Percentiles rank a stretch among this genome's conserved stretches.
Conservation (phyloP, 2,329 filamentous ascomycete genomes). For the Tolypocladium tundrense region DNA sequence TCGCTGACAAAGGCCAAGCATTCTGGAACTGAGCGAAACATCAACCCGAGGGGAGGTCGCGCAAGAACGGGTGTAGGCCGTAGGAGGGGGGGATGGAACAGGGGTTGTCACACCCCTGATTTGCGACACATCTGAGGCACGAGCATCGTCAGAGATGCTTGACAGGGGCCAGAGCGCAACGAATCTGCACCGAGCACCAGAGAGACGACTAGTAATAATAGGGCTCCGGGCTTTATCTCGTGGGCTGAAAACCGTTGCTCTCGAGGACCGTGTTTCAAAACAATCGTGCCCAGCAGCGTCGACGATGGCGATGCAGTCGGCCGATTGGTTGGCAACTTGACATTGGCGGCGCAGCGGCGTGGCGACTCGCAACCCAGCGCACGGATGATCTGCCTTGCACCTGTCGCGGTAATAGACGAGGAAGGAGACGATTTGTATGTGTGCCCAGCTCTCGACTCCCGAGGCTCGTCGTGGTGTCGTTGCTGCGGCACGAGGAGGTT, state of each 20-base stretch:
- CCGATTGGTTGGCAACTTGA: background rate
- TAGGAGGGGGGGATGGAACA: constrained; percentile 9
- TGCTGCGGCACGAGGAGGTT: background rate
- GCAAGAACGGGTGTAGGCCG: constrained; percentile 6
- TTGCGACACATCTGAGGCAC: constrained; percentile 40
- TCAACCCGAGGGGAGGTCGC: constrained; percentile 3
- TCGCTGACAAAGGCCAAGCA: background rate
- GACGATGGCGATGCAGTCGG: background rate
- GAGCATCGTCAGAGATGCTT: constrained; percentile 5
- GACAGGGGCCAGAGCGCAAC: constrained; percentile 2
- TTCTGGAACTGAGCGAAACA: background rate
- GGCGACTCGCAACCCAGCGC: too few relatives aligned
- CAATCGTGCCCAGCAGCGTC: background rate
- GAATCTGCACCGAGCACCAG: background rate
- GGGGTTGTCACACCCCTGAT: constrained; percentile 23
- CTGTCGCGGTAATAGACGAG: background rate
- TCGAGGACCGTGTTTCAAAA: background rate
- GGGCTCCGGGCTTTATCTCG: background rate
- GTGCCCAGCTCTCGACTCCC: background rate
- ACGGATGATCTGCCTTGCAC: background rate
- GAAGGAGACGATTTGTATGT: background rate
- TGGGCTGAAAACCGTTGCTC: background rate
- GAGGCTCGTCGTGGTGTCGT: background rate
- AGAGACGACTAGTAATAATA: background rate
- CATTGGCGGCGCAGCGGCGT: background rate